phyloP scores from a whole-genome alignment of 805 yeast species.

The Saccharomycopsis fodiens region DNA sequence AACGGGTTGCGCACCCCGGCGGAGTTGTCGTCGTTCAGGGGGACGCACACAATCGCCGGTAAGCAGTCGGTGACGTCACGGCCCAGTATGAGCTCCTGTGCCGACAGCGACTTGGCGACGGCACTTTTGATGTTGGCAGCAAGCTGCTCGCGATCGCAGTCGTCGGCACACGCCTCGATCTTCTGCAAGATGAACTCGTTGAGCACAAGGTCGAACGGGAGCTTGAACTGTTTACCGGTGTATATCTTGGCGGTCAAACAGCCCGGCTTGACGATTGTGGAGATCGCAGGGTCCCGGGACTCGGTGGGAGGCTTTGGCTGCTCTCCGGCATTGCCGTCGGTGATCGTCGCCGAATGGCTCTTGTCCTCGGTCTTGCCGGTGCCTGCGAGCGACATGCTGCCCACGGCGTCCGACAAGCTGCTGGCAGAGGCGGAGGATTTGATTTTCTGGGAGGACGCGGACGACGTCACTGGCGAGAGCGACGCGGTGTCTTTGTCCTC shows the following conservation, averaged over 20 bases:
- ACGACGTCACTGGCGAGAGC: conserved; percentile 13
- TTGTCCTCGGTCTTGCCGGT: background rate
- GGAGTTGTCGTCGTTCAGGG: conserved; percentile 24
- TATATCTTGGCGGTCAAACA: conserved; percentile 66
- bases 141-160: conserved; percentile 28
- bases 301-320: conserved; percentile 1
- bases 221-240: conserved; percentile 54
- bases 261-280: conserved; percentile 18
- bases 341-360: background rate
- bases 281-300: conserved; percentile 1
- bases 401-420: conserved; percentile 11
- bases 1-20: conserved; percentile 48
- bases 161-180: conserved; percentile 50
- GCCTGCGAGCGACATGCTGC: conserved; percentile 9
- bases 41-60: conserved; percentile 43
- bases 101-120: background rate
- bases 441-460: conserved; percentile 2
- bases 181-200: conserved; percentile 58
- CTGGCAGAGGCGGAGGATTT: conserved; percentile 1
- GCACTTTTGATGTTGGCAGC: conserved; percentile 28
- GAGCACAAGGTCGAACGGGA: conserved; percentile 65
- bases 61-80: conserved; percentile 23
- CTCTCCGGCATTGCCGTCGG: background rate
- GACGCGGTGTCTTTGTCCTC: conserved; percentile 3
- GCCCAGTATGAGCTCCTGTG: conserved; percentile 6